Conservation (phyloP, 1,139 yeast genomes). For the Lodderomyces theae region DNA sequence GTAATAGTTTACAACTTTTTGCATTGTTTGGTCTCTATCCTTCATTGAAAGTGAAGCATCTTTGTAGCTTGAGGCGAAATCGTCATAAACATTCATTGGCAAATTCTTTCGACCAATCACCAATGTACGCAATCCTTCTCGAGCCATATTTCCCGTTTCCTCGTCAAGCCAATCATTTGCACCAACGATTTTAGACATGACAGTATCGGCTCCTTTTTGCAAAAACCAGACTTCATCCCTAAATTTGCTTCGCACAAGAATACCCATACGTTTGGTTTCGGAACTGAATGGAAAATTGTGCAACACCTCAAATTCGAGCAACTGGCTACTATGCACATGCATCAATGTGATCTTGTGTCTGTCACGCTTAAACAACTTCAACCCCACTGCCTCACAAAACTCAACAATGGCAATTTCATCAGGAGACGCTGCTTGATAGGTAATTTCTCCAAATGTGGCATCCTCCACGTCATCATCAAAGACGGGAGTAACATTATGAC, state of each 20-base stretch:
- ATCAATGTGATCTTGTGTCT: slow-evolving; percentile 66
- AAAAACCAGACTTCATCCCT: slow-evolving; percentile 77
- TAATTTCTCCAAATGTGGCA: slow-evolving; percentile 26
- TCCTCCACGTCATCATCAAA: slow-evolving; percentile 19
- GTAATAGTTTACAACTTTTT: slow-evolving; percentile 60
- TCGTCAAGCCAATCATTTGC: slow-evolving; percentile 96
- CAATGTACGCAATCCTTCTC: slow-evolving; percentile 94
- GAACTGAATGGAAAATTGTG: slow-evolving; percentile 92
- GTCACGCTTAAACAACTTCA: slow-evolving; percentile 77
- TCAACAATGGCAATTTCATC: slow-evolving; percentile 97
- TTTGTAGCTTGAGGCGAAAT: slow-evolving; percentile 61
- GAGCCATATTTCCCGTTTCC: slow-evolving; percentile 96
- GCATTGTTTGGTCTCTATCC: slow-evolving; percentile 74
- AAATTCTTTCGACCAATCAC: slow-evolving; percentile 85
- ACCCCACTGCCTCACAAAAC: slow-evolving; percentile 84
- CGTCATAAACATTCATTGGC: slow-evolving; percentile 50
- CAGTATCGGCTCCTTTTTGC: slow-evolving; percentile 96
- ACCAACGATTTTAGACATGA: slow-evolving; percentile 82
- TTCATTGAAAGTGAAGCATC: slow-evolving; percentile 77
- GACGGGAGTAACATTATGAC: slow-evolving; percentile 83
- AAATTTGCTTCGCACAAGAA: slow-evolving; percentile 62
- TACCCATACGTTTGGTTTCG: slow-evolving; percentile 96
- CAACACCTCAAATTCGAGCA: slow-evolving; percentile 62
- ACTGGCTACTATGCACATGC: slow-evolving; percentile 58
- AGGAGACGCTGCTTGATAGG: slow-evolving; percentile 97